Base-by-base conservation (phyloP, 352 stramenopile species). In the Aphanomyces stellatus region DNA sequence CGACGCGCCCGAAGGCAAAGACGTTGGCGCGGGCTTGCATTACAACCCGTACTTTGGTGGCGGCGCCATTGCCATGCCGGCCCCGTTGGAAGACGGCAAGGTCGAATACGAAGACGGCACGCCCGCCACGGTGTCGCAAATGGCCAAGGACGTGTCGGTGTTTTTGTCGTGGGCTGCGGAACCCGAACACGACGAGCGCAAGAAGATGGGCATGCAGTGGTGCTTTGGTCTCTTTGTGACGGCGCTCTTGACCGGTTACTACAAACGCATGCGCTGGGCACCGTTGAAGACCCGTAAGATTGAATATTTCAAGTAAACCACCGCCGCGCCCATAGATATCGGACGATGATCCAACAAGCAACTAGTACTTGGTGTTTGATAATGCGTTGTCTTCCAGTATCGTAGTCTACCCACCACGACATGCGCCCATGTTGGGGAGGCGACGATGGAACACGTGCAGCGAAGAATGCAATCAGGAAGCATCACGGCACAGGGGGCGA, bases 1-100 rank as follows among this genome's bases (percentile, higher is more conserved):
- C 35, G 96, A 99, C 25, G 74, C 94, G 19, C 97, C 93, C 60
- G 88, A 93, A 73, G 90, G 91, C 69, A 96, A 88, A 74, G 87
- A 93, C 59, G 69, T 96, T 17, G 72, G 88, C 35, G 69, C 71
- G 17, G 88, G 88, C 27, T 85, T 98, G 25, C 97, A 99, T 82
- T 99, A 99, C 88, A 99, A 99, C 82, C 97, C 96, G 33, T 99
- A 99, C 86, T 99, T 99, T 70, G 88, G 93, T 25, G 97, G 97
- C 42, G 96, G 96, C 66, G 93, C 93, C 49, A 99, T 99, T 84
- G 94, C 95, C 71, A 99, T 99, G 97, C 95, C 97, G 66, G 93
- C 96, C 63, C 96, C 98, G 75, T 81, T 99, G 49, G 87, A 93
- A 75, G 96, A 99, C 74, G 96, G 94, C 51, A 94, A 98, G 75